Evolutionary conservation across 345 rosid genomes (phyloP).

Genomic region (Arabis hirsuta): DNA sequence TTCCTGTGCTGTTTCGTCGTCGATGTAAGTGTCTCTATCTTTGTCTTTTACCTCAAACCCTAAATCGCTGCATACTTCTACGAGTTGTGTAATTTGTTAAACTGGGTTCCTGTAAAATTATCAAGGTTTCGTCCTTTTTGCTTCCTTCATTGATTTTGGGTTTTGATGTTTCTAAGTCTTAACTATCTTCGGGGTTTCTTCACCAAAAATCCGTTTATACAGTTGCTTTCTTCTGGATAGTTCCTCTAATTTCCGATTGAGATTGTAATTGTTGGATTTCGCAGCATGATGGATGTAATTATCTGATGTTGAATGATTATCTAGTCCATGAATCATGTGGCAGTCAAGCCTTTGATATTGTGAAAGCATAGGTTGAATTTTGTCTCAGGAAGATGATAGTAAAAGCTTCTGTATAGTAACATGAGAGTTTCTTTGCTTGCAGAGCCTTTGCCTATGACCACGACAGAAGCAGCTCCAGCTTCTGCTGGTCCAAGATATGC

Average conservation of each 20-base stretch:
- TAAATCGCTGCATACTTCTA: constrained; percentile 37
- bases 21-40: constrained; percentile 19
- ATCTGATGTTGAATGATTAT: not conserved
- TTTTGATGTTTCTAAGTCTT: constrained; percentile 2
- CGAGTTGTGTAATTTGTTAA: not conserved
- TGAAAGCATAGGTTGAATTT: constrained; percentile 4
- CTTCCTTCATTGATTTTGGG: not conserved
- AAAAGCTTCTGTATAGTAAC: constrained; percentile 20
- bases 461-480: constrained; percentile 58
- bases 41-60: constrained; percentile 32
- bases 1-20: not conserved
- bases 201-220: not conserved
- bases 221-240: not conserved
- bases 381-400: constrained; percentile 13
- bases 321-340: not conserved
- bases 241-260: not conserved
- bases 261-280: constrained; percentile 9
- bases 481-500: constrained; percentile 85
- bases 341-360: not conserved
- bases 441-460: constrained; percentile 59
- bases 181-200: constrained; percentile 7
- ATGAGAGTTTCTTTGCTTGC: constrained; percentile 28
- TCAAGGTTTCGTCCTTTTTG: not conserved
- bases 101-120: too few species aligned
- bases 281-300: not conserved